Conservation (phyloP, 2,329 filamentous ascomycete genomes). For the Alternaria triticimaculans region DNA sequence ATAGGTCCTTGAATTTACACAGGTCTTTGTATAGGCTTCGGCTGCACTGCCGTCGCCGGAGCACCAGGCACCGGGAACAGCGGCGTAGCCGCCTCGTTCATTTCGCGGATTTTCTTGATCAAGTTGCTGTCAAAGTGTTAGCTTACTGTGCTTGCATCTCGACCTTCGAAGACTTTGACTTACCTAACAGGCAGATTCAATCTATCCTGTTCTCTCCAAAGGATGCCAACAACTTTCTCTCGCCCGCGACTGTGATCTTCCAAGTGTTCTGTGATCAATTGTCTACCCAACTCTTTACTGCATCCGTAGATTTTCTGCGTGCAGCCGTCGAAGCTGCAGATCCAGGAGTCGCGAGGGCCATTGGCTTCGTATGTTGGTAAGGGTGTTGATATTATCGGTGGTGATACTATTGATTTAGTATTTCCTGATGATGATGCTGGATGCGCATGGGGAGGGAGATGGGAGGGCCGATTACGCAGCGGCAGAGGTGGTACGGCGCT, state of each 20-base stretch:
- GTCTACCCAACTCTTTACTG: constrained; percentile 62
- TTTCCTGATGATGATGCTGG: constrained; percentile 2
- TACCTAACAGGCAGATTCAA: constrained; percentile 50
- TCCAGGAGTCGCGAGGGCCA: constrained; percentile 70
- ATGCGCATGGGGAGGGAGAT: not conserved
- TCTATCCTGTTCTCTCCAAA: constrained; percentile 60
- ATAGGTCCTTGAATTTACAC: constrained; percentile 3
- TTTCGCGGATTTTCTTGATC: constrained; percentile 55
- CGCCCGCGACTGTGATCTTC: constrained; percentile 65
- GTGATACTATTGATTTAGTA: constrained; percentile 18
- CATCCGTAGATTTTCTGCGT: constrained; percentile 68
- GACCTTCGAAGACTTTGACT: constrained; percentile 13
- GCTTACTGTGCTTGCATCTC: not conserved
- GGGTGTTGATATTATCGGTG: constrained; percentile 38
- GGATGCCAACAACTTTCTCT: constrained; percentile 57
- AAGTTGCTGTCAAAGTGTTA: constrained; percentile 43
- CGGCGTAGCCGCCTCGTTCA: constrained; percentile 44
- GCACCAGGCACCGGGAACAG: constrained; percentile 26
- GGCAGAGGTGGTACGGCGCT: constrained; percentile 29
- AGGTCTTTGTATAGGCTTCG: constrained; percentile 18
- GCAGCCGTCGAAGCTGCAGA: constrained; percentile 70
- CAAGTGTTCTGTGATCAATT: constrained; percentile 67
- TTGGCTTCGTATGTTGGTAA: constrained; percentile 47
- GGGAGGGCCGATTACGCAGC: constrained; percentile 29
- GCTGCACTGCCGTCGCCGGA: not conserved